Evolutionary conservation across 768 basidiomycete species (phyloP).

Genomic region (Leccinum arenicola): DNA sequence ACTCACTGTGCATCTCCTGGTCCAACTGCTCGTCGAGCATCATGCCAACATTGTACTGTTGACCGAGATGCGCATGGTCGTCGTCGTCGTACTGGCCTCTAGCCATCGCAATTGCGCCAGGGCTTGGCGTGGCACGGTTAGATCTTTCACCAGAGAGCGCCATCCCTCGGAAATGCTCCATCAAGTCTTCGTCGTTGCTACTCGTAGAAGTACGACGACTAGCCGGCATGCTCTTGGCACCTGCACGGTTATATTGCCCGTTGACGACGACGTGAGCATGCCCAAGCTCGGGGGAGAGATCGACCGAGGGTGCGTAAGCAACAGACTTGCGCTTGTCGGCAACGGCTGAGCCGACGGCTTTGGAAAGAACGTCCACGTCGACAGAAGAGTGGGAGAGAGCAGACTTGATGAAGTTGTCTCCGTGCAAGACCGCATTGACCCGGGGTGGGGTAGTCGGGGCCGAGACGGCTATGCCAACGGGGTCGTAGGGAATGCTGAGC

Average conservation of each 20-base stretch:
- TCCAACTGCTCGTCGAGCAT: slow-evolving; percentile 93
- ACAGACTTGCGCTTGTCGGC: slow-evolving; percentile 85
- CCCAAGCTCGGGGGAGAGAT: slow-evolving; percentile 66
- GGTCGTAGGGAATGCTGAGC: slow-evolving; percentile 68
- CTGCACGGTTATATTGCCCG: slow-evolving; percentile 64
- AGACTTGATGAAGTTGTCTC: slow-evolving; percentile 46
- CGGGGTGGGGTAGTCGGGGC: slow-evolving; percentile 88
- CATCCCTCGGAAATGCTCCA: slow-evolving; percentile 70
- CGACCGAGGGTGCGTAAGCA: slow-evolving; percentile 76
- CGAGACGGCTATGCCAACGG: slow-evolving; percentile 72
- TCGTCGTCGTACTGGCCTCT: slow-evolving; percentile 56
- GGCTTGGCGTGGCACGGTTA: slow-evolving; percentile 52
- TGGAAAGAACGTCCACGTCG: slow-evolving; percentile 62
- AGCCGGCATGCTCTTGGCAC: slow-evolving; percentile 91
- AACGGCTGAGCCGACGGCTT: slow-evolving; percentile 63
- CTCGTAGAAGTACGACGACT: slow-evolving; percentile 88
- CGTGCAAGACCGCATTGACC: slow-evolving; percentile 66
- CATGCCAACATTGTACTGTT: slow-evolving; percentile 78
- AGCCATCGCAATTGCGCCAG: slow-evolving; percentile 46
- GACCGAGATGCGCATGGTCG: slow-evolving; percentile 57
- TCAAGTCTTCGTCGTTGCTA: slow-evolving; percentile 80
- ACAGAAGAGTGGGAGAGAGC: slow-evolving; percentile 49
- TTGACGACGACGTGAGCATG: slow-evolving; percentile 40
- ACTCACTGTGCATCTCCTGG: slow-evolving; percentile 90
- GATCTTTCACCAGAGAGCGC: slow-evolving; percentile 65